Conservation (phyloP, 2,329 filamentous ascomycete genomes). For the Lasiodiplodia theobromae region DNA sequence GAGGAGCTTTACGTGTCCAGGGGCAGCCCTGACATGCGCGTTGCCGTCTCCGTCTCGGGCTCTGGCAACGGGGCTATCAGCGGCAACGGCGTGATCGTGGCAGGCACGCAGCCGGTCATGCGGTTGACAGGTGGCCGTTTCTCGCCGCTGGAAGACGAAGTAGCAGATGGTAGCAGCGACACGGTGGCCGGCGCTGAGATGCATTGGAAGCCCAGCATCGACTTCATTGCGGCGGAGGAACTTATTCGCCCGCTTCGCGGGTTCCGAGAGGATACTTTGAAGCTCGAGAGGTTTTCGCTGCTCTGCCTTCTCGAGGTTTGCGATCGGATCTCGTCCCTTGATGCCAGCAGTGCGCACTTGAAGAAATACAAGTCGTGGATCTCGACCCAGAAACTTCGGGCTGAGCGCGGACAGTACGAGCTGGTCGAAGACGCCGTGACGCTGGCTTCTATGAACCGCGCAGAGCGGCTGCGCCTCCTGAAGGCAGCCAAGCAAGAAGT, state of each 20-base stretch:
- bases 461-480: too few relatives aligned
- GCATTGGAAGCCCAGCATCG: conserved; percentile 36
- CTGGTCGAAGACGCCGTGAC: too few relatives aligned
- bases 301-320: conserved; percentile 18
- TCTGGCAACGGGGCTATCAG: not conserved
- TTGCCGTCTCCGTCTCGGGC: not conserved
- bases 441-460: too few relatives aligned
- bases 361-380: not conserved
- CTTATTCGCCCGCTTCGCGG: conserved; percentile 24
- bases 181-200: conserved; percentile 32
- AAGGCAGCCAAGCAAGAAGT: not conserved
- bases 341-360: not conserved
- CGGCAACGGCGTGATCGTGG: not conserved
- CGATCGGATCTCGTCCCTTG: not conserved
- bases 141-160: conserved; percentile 9
- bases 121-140: conserved; percentile 20
- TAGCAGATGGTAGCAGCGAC: not conserved
- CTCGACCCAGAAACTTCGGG: not conserved
- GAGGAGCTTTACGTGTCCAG: conserved; percentile 32
- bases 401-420: too few relatives aligned
- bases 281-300: conserved; percentile 17
- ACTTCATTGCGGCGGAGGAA: conserved; percentile 21
- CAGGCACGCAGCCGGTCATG: conserved; percentile 31
- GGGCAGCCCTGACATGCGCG: not conserved
- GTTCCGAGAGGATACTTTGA: not conserved